Conservation (phyloP, 768 basidiomycete genomes). For the Kwoniella newhampshirensis region DNA sequence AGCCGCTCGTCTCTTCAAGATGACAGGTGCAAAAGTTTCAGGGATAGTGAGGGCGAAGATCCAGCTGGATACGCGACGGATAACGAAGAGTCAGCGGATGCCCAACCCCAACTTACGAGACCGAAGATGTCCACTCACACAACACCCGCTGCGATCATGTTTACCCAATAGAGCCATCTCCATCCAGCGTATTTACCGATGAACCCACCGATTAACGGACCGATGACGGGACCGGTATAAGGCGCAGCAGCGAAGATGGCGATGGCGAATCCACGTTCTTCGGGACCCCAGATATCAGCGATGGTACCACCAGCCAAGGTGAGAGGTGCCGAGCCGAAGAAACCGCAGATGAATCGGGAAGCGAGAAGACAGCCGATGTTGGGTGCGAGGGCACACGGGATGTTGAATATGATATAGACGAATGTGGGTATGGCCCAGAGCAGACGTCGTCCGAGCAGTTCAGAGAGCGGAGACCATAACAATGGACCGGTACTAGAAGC, state of each 20-base stretch:
- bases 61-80: too few species aligned
- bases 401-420: slow-evolving; percentile 51
- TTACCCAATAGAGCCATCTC: slow-evolving; percentile 54
- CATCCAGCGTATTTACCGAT: slow-evolving; percentile 48
- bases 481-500: slow-evolving; percentile 42
- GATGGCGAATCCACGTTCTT: slow-evolving; percentile 50
- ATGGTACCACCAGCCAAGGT: slow-evolving; percentile 44
- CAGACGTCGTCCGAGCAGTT: slow-evolving; percentile 43
- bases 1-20: slow-evolving; percentile 50
- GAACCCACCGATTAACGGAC: slow-evolving; percentile 51
- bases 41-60: slow-evolving; percentile 33
- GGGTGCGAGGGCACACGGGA: slow-evolving; percentile 47
- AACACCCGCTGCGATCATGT: slow-evolving; percentile 45
- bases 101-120: not conserved
- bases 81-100: too few species aligned
- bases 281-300: slow-evolving; percentile 44
- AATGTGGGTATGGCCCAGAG: slow-evolving; percentile 39
- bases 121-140: slow-evolving; percentile 29
- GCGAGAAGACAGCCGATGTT: slow-evolving; percentile 45
- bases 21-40: slow-evolving; percentile 53
- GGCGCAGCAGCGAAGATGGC: slow-evolving; percentile 47
- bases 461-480: slow-evolving; percentile 48
- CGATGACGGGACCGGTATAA: slow-evolving; percentile 48
- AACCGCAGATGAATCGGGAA: slow-evolving; percentile 48
- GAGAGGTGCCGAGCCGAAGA: slow-evolving; percentile 46